phyloP scores from a whole-genome alignment of 495 filamentous ascomycete genomes.

The Neurospora tetrasperma region DNA sequence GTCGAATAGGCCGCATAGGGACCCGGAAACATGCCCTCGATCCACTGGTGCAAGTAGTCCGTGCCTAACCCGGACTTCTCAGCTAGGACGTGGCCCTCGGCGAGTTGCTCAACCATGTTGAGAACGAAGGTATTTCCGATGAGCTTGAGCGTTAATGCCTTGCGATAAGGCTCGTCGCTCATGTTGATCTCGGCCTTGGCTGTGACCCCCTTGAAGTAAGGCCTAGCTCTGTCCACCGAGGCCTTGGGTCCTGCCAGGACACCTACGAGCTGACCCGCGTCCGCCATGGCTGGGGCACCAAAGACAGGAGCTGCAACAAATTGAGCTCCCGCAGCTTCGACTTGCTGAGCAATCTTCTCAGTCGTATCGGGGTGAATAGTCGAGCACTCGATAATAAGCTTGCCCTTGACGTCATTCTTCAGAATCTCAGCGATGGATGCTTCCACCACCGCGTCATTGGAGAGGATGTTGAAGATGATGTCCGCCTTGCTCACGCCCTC shows the following conservation, averaged over 20 bases:
- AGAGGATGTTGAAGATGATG: slow-evolving; percentile 76
- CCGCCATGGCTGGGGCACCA: slow-evolving; percentile 70
- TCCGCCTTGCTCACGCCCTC: slow-evolving; percentile 58
- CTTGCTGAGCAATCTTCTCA: slow-evolving; percentile 44
- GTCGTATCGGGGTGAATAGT: slow-evolving; percentile 83
- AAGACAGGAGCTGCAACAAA: slow-evolving; percentile 80
- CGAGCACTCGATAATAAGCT: slow-evolving; percentile 76
- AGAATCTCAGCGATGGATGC: slow-evolving; percentile 44
- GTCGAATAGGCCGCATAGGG: slow-evolving; percentile 60
- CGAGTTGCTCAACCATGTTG: slow-evolving; percentile 68
- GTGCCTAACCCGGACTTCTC: slow-evolving; percentile 72
- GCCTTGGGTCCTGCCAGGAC: slow-evolving; percentile 60
- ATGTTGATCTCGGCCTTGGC: slow-evolving; percentile 62
- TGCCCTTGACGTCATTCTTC: slow-evolving; percentile 47
- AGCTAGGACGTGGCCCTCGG: slow-evolving; percentile 65
- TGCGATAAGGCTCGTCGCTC: slow-evolving; percentile 46
- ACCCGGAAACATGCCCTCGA: slow-evolving; percentile 56
- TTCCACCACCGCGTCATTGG: slow-evolving; percentile 64
- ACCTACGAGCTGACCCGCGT: slow-evolving; percentile 62
- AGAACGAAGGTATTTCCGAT: slow-evolving; percentile 83
- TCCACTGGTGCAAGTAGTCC: slow-evolving; percentile 55
- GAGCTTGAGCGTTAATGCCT: slow-evolving; percentile 61
- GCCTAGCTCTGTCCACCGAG: slow-evolving; percentile 52
- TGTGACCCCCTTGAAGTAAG: slow-evolving; percentile 73
- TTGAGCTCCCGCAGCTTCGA: slow-evolving; percentile 48